Conservation (phyloP, 2,329 filamentous ascomycete species). For the Mariannaea elegans region DNA sequence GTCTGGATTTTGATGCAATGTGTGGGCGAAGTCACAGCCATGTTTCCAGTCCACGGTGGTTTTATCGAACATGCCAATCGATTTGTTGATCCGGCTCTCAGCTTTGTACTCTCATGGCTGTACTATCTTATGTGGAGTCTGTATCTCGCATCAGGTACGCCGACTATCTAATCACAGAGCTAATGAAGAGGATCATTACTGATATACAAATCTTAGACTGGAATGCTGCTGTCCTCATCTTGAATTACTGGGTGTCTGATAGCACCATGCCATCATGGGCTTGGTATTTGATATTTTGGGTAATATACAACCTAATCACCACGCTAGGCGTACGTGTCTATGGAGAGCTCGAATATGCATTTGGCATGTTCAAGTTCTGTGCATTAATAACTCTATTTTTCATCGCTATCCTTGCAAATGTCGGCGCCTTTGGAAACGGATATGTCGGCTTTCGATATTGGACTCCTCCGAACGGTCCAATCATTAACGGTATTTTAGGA, state of each 20-base stretch:
- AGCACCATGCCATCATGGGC: slow-evolving; percentile 1
- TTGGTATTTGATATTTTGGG: background rate
- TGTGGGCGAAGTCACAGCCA: slow-evolving; percentile 5
- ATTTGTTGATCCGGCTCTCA: background rate
- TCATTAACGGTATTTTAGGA: slow-evolving; percentile 1
- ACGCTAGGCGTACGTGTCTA: background rate
- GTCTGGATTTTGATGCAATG: slow-evolving; percentile 5
- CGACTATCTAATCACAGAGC: background rate
- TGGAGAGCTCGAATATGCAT: background rate
- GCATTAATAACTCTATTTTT: background rate
- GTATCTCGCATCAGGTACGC: background rate
- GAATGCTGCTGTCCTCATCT: background rate
- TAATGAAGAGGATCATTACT: background rate
- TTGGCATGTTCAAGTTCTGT: slow-evolving; percentile 3
- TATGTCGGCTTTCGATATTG: slow-evolving; percentile 9
- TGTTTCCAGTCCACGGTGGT: background rate
- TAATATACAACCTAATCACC: background rate
- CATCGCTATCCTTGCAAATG: background rate
- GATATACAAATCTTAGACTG: background rate
- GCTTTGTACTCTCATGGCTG: background rate
- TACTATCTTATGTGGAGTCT: slow-evolving; percentile 12
- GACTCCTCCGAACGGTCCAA: slow-evolving; percentile 1
- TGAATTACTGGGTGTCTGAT: slow-evolving; percentile 1
- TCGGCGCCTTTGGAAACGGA: slow-evolving; percentile 6
- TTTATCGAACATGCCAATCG: slow-evolving; percentile 6